Conservation (phyloP, 345 rosid genomes). For the Xanthoceras sorbifolium region DNA sequence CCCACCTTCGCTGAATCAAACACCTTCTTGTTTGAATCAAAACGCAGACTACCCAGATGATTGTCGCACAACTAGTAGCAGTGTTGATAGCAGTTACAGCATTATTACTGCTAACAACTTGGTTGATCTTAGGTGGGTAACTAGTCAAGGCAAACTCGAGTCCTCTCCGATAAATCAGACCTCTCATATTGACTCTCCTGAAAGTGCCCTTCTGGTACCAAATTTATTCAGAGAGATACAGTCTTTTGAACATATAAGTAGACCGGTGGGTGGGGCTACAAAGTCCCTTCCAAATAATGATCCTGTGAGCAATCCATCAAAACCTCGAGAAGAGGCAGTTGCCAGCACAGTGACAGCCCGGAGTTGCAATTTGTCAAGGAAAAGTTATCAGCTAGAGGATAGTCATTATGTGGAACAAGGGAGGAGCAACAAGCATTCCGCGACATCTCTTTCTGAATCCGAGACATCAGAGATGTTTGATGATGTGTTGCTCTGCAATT, state of each 20-base stretch:
- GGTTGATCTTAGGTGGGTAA: slow-evolving; percentile 9
- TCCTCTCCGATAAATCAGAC: neutral
- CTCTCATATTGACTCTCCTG: slow-evolving; percentile 14
- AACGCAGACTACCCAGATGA: slow-evolving; percentile 12
- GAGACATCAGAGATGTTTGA: slow-evolving; percentile 45
- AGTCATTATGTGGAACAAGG: slow-evolving; percentile 38
- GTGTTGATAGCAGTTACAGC: slow-evolving; percentile 16
- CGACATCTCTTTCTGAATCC: slow-evolving; percentile 41
- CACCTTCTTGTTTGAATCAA: slow-evolving; percentile 7
- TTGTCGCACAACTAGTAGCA: slow-evolving; percentile 6
- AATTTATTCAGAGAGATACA: slow-evolving; percentile 5
- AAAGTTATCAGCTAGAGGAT: slow-evolving; percentile 38
- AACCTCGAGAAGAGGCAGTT: neutral
- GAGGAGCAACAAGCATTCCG: slow-evolving; percentile 58
- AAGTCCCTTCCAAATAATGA: neutral
- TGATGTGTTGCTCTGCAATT: slow-evolving; percentile 40
- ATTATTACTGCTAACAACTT: neutral
- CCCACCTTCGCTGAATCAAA: slow-evolving; percentile 28
- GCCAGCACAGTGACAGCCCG: neutral
- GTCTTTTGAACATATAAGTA: slow-evolving; percentile 1
- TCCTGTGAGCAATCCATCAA: neutral
- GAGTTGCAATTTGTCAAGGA: slow-evolving; percentile 31
- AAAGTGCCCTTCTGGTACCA: slow-evolving; percentile 27
- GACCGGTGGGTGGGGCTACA: neutral
- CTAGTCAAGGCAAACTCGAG: slow-evolving; percentile 14